Evolutionary conservation across 192 early-diverging fungal genomes (phyloP), one percentile per base, ranked within the genome.

Genomic region (Backusella westeae): DNA sequence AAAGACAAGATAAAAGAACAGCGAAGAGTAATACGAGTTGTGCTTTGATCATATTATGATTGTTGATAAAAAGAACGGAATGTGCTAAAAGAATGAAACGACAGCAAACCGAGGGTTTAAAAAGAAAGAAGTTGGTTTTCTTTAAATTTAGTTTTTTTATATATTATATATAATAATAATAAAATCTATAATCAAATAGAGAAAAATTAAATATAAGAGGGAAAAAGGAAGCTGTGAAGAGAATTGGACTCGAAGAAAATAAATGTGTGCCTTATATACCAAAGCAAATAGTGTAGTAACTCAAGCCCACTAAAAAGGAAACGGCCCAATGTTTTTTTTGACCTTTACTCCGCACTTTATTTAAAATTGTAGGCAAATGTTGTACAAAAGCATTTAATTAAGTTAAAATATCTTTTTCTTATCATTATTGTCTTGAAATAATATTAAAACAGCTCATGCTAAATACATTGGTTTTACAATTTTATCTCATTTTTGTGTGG

Each of bases 171-270:
- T 63, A 63, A 63, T 29, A 49, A 49, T n/a, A 49, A 49, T n/a
- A 49, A 1, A 17, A n/a, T 49, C 46, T 49, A 49, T 49, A 49
- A 49, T 49, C 46, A 49, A 49, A 49, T 49, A 49, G 46, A 63
- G 56, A 63, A 63, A 63, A 63, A 63, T 63, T 63, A 63, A 63
- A 63, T 63, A 63, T 63, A 63, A 63, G 56, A 63, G n/a, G 21
- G 56, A 63, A 63, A 56, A 63, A 63, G 26, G 56, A 63, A 63
- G 56, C 21, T 63, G 23, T 63, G 9, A 5, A 14, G 56, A 29
- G 56, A 63, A 10, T 8, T 63, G 9, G 4, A 29, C n/a, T 10
- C 7, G 23, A 29, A 59, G 0, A 53, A 63, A 63, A 63, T 63
- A 63, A 63, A 63, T 63, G 10, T 63, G 56, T 63, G 56, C 56